Evolutionary conservation across 2,329 filamentous ascomycete species (phyloP).

Genomic region (Teratosphaeria pseudoeucalypti): DNA sequence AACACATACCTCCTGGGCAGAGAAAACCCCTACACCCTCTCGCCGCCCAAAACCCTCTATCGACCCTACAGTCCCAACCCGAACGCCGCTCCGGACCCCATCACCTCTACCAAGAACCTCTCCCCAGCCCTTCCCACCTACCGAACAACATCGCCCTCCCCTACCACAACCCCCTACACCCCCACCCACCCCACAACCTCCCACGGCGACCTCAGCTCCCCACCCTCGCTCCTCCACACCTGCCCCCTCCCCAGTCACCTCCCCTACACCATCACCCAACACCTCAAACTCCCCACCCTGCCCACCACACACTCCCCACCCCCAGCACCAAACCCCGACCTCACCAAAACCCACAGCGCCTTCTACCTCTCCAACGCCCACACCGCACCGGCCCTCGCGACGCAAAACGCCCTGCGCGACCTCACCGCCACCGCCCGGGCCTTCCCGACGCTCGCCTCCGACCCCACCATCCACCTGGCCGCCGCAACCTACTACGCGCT

Average conservation of each 20-base stretch:
- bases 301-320: neutral
- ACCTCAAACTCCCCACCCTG: neutral
- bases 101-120: neutral
- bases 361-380: neutral
- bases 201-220: neutral
- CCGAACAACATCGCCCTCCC: neutral
- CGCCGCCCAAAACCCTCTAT: neutral
- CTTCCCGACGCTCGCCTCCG: neutral
- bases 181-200: neutral
- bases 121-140: neutral
- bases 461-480: neutral
- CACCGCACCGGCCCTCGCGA: neutral
- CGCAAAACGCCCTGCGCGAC: neutral
- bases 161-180: neutral
- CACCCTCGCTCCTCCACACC: neutral
- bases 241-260: neutral
- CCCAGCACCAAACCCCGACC: neutral
- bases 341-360: neutral
- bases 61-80: neutral
- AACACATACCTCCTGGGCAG: neutral
- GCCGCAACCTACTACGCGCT: constrained; percentile 1
- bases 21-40: neutral
- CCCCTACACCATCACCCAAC: neutral
- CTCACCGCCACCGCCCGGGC: neutral
- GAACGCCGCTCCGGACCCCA: neutral